Conservation (phyloP, 495 filamentous ascomycete genomes). For the Penicillium canescens region DNA sequence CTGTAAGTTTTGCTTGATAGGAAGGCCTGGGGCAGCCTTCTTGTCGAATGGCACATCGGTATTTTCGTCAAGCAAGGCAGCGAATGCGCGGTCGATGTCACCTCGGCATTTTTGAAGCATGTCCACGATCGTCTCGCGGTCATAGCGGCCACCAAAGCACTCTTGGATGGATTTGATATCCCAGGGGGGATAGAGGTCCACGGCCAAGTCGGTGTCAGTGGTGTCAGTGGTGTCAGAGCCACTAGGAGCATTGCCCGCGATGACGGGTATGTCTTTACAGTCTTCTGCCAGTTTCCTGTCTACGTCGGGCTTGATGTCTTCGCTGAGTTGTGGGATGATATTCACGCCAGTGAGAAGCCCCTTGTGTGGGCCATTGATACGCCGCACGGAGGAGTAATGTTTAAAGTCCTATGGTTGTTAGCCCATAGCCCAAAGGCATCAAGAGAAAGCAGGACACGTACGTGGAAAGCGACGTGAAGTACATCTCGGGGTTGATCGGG, state of each 20-base stretch:
- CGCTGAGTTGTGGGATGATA: slow-evolving; percentile 6
- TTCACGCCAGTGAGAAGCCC: slow-evolving; percentile 34
- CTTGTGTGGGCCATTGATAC: slow-evolving; percentile 57
- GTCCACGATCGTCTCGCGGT: slow-evolving; percentile 55
- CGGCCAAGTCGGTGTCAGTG: slow-evolving; percentile 33
- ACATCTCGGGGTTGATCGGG: slow-evolving; percentile 42
- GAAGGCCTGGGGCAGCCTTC: slow-evolving; percentile 21
- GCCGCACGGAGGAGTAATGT: slow-evolving; percentile 75
- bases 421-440: not conserved
- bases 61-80: slow-evolving; percentile 55
- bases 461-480: slow-evolving; percentile 71
- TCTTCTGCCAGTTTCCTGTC: not conserved
- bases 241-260: no score
- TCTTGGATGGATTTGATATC: slow-evolving; percentile 60
- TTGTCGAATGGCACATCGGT: slow-evolving; percentile 30
- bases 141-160: slow-evolving; percentile 56
- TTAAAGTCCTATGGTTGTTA: slow-evolving; percentile 49
- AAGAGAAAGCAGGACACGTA: slow-evolving; percentile 37
- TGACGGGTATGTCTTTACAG: no score
- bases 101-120: slow-evolving; percentile 61
- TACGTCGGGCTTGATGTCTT: slow-evolving; percentile 17
- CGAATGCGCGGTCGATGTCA: slow-evolving; percentile 60
- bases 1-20: slow-evolving; percentile 40
- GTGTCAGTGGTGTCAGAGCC: slow-evolving; percentile 11
- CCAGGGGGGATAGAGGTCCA: slow-evolving; percentile 51